These are phyloP conservation scores for Mediolabrus comicus DNA, from an alignment of 108 stramenopile genomes.

Conservation along the genomic window DNA sequence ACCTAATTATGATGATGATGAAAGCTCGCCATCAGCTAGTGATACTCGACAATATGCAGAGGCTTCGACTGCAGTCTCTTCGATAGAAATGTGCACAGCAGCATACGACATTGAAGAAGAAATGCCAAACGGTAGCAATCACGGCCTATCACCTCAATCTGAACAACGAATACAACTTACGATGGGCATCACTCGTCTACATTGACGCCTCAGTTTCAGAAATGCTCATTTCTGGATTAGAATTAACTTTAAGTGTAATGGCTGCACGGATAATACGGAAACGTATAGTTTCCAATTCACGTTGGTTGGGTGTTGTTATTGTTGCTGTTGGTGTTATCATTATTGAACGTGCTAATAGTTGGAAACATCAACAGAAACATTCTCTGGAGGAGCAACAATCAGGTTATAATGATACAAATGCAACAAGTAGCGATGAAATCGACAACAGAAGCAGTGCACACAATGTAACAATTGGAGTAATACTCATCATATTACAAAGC, in stretches of 20 bases:
- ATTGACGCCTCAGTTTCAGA: conserved; percentile 47
- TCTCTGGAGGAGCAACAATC: too few relatives aligned
- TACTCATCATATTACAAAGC: conserved; percentile 36
- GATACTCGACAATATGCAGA: too few relatives aligned
- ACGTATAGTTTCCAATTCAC: conserved; percentile 8
- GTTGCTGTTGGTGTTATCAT: conserved; percentile 29
- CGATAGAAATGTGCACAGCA: too few relatives aligned
- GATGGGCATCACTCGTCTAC: conserved; percentile 47
- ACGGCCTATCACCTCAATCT: conserved; percentile 4
- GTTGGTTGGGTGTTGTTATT: conserved; percentile 43
- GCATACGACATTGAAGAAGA: too few relatives aligned
- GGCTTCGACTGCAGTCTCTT: too few relatives aligned
- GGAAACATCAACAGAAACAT: neutral
- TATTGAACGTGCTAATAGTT: conserved; percentile 12
- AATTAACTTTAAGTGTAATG: conserved; percentile 34
- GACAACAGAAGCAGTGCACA: neutral
- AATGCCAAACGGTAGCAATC: conserved; percentile 16
- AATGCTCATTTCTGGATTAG: conserved; percentile 48
- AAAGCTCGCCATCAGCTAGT: too few relatives aligned
- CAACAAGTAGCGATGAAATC: neutral
- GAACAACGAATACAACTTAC: conserved; percentile 1
- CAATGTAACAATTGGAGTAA: conserved; percentile 28
- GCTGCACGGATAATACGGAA: conserved; percentile 30
- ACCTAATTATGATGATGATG: too few relatives aligned
- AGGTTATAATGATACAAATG: too few relatives aligned